phyloP scores from a whole-genome alignment of 352 stramenopile genomes.

The Pythium rishiriense region DNA sequence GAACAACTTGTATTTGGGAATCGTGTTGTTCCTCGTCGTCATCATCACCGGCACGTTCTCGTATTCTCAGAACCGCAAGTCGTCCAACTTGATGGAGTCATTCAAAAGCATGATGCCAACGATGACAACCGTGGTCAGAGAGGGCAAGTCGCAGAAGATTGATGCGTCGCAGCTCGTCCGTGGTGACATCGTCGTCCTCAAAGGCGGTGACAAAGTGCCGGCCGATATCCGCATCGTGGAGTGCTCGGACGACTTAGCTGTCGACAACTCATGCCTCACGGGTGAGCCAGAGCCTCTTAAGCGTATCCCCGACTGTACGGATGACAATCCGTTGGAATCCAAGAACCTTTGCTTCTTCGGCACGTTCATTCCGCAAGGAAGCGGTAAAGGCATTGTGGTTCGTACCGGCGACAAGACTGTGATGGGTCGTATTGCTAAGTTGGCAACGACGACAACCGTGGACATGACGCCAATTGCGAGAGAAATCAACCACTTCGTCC shows the following conservation, averaged over 20 bases:
- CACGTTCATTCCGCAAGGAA: slow-evolving; percentile 76
- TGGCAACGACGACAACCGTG: slow-evolving; percentile 44
- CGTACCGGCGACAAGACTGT: slow-evolving; percentile 77
- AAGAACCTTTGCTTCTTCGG: slow-evolving; percentile 86
- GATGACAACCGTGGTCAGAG: slow-evolving; percentile 71
- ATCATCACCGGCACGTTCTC: slow-evolving; percentile 76
- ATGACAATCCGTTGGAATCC: slow-evolving; percentile 77
- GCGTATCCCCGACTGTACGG: slow-evolving; percentile 65
- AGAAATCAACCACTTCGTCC: slow-evolving; percentile 58
- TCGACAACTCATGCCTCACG: slow-evolving; percentile 87
- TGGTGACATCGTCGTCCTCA: slow-evolving; percentile 89
- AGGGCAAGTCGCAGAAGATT: slow-evolving; percentile 79
- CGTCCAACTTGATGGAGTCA: slow-evolving; percentile 81
- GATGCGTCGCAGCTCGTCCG: slow-evolving; percentile 75
- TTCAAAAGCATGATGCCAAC: slow-evolving; percentile 89
- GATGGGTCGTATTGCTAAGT: slow-evolving; percentile 75
- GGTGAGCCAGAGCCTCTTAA: slow-evolving; percentile 89
- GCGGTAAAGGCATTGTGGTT: slow-evolving; percentile 65
- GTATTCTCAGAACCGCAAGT: slow-evolving; percentile 77
- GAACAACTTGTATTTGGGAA: slow-evolving; percentile 77
- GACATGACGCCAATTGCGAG: slow-evolving; percentile 45
- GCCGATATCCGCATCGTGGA: slow-evolving; percentile 95
- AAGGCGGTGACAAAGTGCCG: slow-evolving; percentile 92
- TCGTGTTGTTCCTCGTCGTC: slow-evolving; percentile 76
- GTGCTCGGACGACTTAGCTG: slow-evolving; percentile 91